Conservation (phyloP, 2,329 filamentous ascomycete genomes). For the Lachnellula hyalina region DNA sequence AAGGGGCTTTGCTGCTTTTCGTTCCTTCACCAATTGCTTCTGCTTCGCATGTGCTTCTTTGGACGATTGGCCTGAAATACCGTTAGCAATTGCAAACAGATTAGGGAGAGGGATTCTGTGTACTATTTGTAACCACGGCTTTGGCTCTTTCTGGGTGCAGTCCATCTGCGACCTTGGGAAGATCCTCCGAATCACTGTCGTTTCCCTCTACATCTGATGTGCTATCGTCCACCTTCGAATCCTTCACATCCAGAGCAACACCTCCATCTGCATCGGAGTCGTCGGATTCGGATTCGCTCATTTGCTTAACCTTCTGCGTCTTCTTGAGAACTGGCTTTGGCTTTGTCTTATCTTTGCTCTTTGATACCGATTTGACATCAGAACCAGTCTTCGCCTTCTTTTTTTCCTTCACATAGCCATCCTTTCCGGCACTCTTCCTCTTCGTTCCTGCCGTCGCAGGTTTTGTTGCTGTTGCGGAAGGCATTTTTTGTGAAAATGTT, state of each 20-base stretch:
- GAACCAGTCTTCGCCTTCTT: slow-evolving; percentile 47
- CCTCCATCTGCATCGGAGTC: slow-evolving; percentile 34
- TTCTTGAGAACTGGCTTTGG: slow-evolving; percentile 10
- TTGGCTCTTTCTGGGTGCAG: slow-evolving; percentile 32
- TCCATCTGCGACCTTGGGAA: slow-evolving; percentile 29
- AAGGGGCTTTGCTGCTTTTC: slow-evolving; percentile 88
- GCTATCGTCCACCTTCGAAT: slow-evolving; percentile 4
- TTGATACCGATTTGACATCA: slow-evolving; percentile 10
- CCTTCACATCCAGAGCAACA: slow-evolving; percentile 12
- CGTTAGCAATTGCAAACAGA: slow-evolving; percentile 31
- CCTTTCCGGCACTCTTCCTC: slow-evolving; percentile 49
- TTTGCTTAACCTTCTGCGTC: slow-evolving; percentile 31
- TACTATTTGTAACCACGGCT: slow-evolving; percentile 27
- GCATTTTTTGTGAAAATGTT: slow-evolving; percentile 21
- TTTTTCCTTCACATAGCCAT: slow-evolving; percentile 36
- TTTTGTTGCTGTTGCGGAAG: slow-evolving; percentile 37
- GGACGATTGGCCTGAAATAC: slow-evolving; percentile 53
- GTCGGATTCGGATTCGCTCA: slow-evolving; percentile 36
- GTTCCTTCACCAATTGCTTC: slow-evolving; percentile 79
- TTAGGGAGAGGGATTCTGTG: slow-evolving; percentile 2
- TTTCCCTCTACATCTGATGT: slow-evolving; percentile 14
- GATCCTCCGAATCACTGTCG: slow-evolving; percentile 35
- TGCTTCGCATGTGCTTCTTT: slow-evolving; percentile 91
- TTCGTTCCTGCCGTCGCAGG: slow-evolving; percentile 45
- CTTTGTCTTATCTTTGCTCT: slow-evolving; percentile 23